These are phyloP conservation scores for Cadophora sp. DNA, from an alignment of 2,329 filamentous ascomycete species.

Conservation along the genomic window DNA sequence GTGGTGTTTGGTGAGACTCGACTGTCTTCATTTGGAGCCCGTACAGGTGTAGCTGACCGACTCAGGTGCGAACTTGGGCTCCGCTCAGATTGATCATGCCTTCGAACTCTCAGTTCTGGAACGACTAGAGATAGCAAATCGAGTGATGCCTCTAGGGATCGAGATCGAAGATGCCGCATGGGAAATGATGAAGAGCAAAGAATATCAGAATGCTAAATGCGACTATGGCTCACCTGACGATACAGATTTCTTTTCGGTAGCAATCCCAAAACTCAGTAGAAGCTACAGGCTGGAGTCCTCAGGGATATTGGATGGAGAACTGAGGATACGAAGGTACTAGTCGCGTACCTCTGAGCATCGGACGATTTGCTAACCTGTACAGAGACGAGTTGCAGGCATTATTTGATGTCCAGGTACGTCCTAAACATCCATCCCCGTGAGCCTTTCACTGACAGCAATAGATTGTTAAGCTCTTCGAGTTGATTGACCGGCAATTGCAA, in stretches of 20 bases:
- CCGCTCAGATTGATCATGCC: slow-evolving; percentile 48
- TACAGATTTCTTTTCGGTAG: slow-evolving; percentile 46
- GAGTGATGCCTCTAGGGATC: slow-evolving; percentile 36
- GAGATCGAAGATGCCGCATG: slow-evolving; percentile 46
- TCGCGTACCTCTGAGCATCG: background rate
- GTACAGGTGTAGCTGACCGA: background rate
- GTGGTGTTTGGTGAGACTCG: slow-evolving; percentile 29
- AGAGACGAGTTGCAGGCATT: slow-evolving; percentile 27
- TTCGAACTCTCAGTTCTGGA: slow-evolving; percentile 46
- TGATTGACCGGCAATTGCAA: slow-evolving; percentile 29
- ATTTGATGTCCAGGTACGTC: slow-evolving; percentile 27
- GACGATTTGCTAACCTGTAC: background rate
- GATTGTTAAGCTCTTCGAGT: slow-evolving; percentile 29
- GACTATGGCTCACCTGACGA: slow-evolving; percentile 47
- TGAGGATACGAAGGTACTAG: slow-evolving; percentile 28
- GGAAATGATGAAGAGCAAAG: slow-evolving; percentile 49
- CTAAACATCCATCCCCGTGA: too few relatives aligned
- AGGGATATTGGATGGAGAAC: slow-evolving; percentile 34
- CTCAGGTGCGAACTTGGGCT: slow-evolving; percentile 43
- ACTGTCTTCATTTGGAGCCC: too few relatives aligned
- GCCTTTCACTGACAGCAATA: slow-evolving; percentile 3
- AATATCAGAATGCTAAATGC: slow-evolving; percentile 50
- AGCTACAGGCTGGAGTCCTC: slow-evolving; percentile 44
- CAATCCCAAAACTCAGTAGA: slow-evolving; percentile 44
- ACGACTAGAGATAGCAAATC: slow-evolving; percentile 43